Evolutionary conservation across 1,284 basidiomycete species (phyloP).

Genomic region (Agroathelia rolfsii): DNA sequence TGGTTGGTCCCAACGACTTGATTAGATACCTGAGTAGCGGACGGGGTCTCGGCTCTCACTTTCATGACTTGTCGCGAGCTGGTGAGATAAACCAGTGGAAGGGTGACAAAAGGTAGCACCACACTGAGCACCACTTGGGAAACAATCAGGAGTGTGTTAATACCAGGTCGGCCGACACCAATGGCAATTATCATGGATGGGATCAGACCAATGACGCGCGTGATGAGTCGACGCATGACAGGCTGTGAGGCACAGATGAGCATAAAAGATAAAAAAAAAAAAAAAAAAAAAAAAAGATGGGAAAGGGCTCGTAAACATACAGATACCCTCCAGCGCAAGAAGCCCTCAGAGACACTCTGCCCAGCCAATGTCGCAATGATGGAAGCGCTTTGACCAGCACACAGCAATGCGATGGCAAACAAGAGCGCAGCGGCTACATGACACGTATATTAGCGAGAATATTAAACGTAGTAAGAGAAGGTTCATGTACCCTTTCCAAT

Average conservation of each 20-base stretch:
- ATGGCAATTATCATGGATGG: slow-evolving; percentile 79
- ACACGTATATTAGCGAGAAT: background rate
- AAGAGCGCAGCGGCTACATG: slow-evolving; percentile 62
- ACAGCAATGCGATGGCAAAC: slow-evolving; percentile 80
- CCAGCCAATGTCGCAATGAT: slow-evolving; percentile 91
- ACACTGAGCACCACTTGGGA: slow-evolving; percentile 86
- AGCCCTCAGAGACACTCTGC: slow-evolving; percentile 90
- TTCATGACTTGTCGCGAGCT: slow-evolving; percentile 64
- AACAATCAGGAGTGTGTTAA: slow-evolving; percentile 76
- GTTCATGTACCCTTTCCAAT: slow-evolving; percentile 55
- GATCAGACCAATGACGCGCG: slow-evolving; percentile 79
- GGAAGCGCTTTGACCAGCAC: slow-evolving; percentile 86
- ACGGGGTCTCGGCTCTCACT: slow-evolving; percentile 19
- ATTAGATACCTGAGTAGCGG: slow-evolving; percentile 10
- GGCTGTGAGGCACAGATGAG: slow-evolving; percentile 37
- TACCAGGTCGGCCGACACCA: slow-evolving; percentile 64
- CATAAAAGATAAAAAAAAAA: slow-evolving; percentile 4
- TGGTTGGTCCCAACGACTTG: background rate
- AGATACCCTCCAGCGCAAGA: slow-evolving; percentile 83
- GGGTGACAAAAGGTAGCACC: slow-evolving; percentile 79
- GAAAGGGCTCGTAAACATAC: slow-evolving; percentile 32
- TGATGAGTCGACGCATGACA: slow-evolving; percentile 71
- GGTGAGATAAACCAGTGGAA: slow-evolving; percentile 74
- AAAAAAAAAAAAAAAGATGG: slow-evolving; percentile 1
- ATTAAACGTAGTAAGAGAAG: slow-evolving; percentile 1